Evolutionary conservation across 768 basidiomycete species (phyloP).

Genomic region (Leccinum broughii): DNA sequence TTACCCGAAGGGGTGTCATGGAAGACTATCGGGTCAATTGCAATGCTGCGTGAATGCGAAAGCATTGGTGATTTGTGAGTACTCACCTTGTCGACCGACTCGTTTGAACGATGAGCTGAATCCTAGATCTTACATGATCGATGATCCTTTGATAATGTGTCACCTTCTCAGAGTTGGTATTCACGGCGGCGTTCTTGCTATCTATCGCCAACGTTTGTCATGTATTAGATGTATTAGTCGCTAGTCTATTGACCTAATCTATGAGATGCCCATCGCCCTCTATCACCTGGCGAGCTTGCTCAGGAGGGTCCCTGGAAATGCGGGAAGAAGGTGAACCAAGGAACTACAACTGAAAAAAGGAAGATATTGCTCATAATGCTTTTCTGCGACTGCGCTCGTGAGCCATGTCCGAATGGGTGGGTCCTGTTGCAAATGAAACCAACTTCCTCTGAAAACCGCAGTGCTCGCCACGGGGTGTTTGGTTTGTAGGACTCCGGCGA

Average conservation of each 20-base stretch:
- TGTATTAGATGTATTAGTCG: not conserved
- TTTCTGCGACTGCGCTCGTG: too few species aligned
- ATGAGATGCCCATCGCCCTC: not conserved
- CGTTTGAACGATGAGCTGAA: not conserved
- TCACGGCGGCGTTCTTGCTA: not conserved
- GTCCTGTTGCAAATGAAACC: too few species aligned
- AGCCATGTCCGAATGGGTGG: too few species aligned
- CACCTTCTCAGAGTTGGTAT: not conserved
- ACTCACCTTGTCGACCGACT: not conserved
- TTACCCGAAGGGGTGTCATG: constrained; percentile 24
- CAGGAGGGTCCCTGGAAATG: too few species aligned
- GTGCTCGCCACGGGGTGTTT: too few species aligned
- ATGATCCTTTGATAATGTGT: not conserved
- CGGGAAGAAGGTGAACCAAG: too few species aligned
- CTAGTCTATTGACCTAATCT: not conserved
- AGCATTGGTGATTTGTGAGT: too few species aligned
- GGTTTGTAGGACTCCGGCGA: too few species aligned
- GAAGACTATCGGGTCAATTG: constrained; percentile 13
- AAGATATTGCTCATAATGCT: too few species aligned
- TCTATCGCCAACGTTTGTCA: not conserved
- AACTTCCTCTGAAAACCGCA: too few species aligned
- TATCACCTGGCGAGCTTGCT: too few species aligned
- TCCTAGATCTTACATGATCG: not conserved
- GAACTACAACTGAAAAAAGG: too few species aligned
- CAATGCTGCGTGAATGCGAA: not conserved